Base-by-base conservation (phyloP, 164 flowering plant genomes). In the Litsea cubeba region DNA sequence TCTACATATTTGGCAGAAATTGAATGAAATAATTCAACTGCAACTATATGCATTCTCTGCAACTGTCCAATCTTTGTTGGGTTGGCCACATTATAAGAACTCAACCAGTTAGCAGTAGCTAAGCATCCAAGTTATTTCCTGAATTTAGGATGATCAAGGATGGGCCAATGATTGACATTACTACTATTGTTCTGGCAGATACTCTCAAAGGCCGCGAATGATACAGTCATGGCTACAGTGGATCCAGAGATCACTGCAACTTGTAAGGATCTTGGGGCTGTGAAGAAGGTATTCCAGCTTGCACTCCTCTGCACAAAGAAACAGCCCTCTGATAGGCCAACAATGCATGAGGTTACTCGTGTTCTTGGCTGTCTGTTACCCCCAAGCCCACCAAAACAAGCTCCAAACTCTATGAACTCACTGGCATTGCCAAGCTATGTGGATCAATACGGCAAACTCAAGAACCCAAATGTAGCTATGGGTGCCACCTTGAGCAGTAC, bases 341-440 rank as follows among this genome's bases (percentile, higher is more conserved):
- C 97, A 0, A 96, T 96, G 97, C 98, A 96, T 54, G 98, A 96
- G 75, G 98, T 94, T 5, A 83, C 90, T 0, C 91, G 97, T 0
- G 98, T 96, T 3, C 87, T 96, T 0, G 84, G 81, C 2, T 87
- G 86, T 77, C 83, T 96, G 6, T 73, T 82, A 62, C 93, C 89
- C 3, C 2, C 77, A 2, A 0, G 64, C 5, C 30, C 71, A 5
- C 78, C 68, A 65, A 68, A 28, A 14, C 71, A 75, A 0, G 74
- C 76, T 62, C 79, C 83, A 6, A 76, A 86, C 0, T 65, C 72
- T 35, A 17, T 51, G 20, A 54, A 54, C n/a, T 20, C 20, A 54
- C 65, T 5, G 35, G 26, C 73, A 2, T 15, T 79, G 11, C 81
- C 91, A 1, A 85, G 89, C 75, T 93, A 95, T 82, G 75, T 83